Percentiles rank a stretch among this genome's conserved stretches.
phyloP scores from a whole-genome alignment of 805 yeast species.

The Naumovozyma baii region DNA sequence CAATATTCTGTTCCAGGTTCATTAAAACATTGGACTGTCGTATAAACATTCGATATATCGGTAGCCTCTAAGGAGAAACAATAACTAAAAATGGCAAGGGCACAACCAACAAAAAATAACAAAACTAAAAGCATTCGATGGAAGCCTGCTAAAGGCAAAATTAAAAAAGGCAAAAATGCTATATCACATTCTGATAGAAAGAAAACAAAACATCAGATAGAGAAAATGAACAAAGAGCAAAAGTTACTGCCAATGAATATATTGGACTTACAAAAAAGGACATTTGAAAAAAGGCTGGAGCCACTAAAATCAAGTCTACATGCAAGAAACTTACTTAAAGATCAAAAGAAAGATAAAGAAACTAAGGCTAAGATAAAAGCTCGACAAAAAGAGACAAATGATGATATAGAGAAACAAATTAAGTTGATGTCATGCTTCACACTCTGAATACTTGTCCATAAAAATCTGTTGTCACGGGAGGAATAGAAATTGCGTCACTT shows the following conservation, averaged over 20 bases:
- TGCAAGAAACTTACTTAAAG: conserved; percentile 16
- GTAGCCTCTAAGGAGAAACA: background rate
- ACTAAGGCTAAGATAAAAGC: conserved; percentile 12
- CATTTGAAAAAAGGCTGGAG: background rate
- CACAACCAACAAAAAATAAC: conserved; percentile 4
- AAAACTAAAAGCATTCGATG: conserved; percentile 4
- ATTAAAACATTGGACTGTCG: too few species aligned
- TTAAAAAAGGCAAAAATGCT: conserved; percentile 3
- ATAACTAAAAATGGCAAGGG: conserved; percentile 1
- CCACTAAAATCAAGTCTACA: conserved; percentile 9
- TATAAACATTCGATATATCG: too few species aligned
- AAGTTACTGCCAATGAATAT: conserved; percentile 8
- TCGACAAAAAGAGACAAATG: conserved; percentile 22
- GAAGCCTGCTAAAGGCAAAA: background rate
- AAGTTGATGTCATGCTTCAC: conserved; percentile 29
- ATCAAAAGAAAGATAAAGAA: conserved; percentile 21
- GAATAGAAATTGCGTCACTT: background rate
- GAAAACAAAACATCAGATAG: conserved; percentile 18
- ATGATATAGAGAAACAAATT: conserved; percentile 25
- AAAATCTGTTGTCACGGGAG: too few species aligned
- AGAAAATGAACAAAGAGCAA: conserved; percentile 16
- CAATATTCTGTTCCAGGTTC: too few species aligned
- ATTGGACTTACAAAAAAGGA: conserved; percentile 3
- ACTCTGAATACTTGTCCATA: conserved; percentile 4
- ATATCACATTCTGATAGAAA: conserved; percentile 20